These are phyloP conservation scores for Sphenostylis stenocarpa DNA, from an alignment of 306 rosid species.

Conservation along the genomic window DNA sequence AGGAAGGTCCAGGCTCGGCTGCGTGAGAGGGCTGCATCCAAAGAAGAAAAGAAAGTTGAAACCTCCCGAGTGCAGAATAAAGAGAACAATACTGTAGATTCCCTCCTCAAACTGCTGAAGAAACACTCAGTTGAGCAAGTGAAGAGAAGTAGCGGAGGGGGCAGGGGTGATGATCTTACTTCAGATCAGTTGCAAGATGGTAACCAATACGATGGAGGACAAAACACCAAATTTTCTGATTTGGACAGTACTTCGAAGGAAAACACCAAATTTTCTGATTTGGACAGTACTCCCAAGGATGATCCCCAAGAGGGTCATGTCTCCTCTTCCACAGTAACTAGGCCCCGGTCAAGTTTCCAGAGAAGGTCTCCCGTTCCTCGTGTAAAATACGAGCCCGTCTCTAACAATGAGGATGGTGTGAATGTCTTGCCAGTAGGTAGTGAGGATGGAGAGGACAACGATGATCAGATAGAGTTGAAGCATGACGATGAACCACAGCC, in stretches of 20 bases:
- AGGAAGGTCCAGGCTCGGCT: slow-evolving; percentile 91
- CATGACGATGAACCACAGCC: slow-evolving; percentile 38
- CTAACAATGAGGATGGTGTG: slow-evolving; percentile 40
- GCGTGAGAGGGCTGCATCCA: slow-evolving; percentile 71
- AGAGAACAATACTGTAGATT: slow-evolving; percentile 80
- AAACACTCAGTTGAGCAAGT: slow-evolving; percentile 79
- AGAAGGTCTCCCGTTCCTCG: slow-evolving; percentile 89
- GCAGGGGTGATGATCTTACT: slow-evolving; percentile 41
- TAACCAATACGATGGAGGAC: slow-evolving; percentile 42
- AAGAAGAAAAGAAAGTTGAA: slow-evolving; percentile 81
- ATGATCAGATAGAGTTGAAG: slow-evolving; percentile 43
- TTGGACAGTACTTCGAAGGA: slow-evolving; percentile 48
- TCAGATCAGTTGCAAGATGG: slow-evolving; percentile 55
- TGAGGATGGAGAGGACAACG: slow-evolving; percentile 40
- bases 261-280: slow-evolving; percentile 43
- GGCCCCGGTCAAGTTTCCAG: slow-evolving; percentile 83
- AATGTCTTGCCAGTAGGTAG: slow-evolving; percentile 30
- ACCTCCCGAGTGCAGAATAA: slow-evolving; percentile 54
- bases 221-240: slow-evolving; percentile 43
- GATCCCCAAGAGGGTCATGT: slow-evolving; percentile 51
- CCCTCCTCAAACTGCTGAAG: slow-evolving; percentile 80
- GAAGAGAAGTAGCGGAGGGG: slow-evolving; percentile 57
- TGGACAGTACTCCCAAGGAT: slow-evolving; percentile 46
- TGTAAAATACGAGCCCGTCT: slow-evolving; percentile 55
- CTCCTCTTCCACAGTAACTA: slow-evolving; percentile 44